phyloP scores from a whole-genome alignment of 768 basidiomycete species.

The Kwoniella bestiolae region DNA sequence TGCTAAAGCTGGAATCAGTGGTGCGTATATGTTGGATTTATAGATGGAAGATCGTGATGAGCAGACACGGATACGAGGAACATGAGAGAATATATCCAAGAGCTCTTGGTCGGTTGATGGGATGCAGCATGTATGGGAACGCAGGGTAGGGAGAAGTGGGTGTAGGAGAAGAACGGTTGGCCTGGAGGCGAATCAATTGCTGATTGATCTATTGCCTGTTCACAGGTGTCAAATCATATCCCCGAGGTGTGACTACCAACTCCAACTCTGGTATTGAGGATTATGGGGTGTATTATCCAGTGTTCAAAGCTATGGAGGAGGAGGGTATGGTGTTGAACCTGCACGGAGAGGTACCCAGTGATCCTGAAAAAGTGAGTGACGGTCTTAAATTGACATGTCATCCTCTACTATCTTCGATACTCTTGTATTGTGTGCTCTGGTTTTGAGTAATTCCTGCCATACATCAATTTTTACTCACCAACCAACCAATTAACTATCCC shows the following conservation, averaged over 20 bases:
- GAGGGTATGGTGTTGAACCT: constrained; percentile 93
- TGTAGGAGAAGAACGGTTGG: no score
- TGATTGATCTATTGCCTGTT: neutral
- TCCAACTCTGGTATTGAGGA: constrained; percentile 95
- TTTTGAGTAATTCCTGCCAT: no score
- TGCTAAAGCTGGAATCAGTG: constrained; percentile 77
- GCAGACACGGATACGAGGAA: neutral
- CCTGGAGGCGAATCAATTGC: no score
- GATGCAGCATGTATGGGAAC: no score
- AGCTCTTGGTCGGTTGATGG: no score
- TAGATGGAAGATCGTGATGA: neutral
- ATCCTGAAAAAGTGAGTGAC: constrained; percentile 66
- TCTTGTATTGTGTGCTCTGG: no score
- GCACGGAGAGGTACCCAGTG: constrained; percentile 90
- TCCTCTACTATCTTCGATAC: no score
- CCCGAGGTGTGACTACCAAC: constrained; percentile 95
- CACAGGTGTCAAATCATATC: constrained; percentile 90
- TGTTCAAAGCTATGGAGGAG: constrained; percentile 92
- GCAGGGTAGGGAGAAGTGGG: no score
- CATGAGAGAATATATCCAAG: no score
- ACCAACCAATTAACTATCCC: no score
- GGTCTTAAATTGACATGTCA: neutral
- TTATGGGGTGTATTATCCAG: constrained; percentile 87
- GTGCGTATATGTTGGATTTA: constrained; percentile 38
- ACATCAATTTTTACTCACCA: no score